Evolutionary conservation across 257 asterid species (phyloP), one percentile per base, ranked within the genome.

Genomic region (Plantago ovata): DNA sequence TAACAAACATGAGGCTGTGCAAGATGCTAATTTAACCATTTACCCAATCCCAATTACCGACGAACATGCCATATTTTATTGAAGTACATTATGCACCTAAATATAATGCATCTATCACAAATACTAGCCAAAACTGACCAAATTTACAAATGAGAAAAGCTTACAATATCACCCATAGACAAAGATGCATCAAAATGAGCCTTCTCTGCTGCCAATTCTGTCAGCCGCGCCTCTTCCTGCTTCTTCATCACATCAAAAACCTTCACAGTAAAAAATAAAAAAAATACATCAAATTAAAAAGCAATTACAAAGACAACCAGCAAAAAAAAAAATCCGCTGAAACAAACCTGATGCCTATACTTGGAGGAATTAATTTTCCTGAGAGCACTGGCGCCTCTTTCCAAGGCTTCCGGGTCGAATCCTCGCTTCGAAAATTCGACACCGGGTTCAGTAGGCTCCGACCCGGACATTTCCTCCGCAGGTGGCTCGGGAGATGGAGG

Each of bases 241-340:
- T 80, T 75, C 64, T 96, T 83, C 98, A 88, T 92, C 43, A 92
- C 67, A 23, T 85, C 92, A 51, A 85, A 92, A 46, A 81, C 90
- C 98, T 91, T 67, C 57, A 64, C 22, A 59, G 19, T 7, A 28
- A 33, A 1, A 28, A 28, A 15, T 40, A 40, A 13, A 18, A 41
- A 39, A 1, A 14, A 21, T 20, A 1, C 19, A 32, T 10, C 42
- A 40, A 48, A 8, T 9, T 38, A 8, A 36, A 64, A n/a, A 53
- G 10, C 21, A n/a, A 9, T 8, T 10, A 36, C 33, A n/a, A 40
- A 58, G 39, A 6, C 3, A 28, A 28, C 33, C 3, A 28, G 7
- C 4, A 28, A 1, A 0, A 4, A 28, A 28, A 28, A 28, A 3
- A 8, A 28, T 28, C 4, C 0, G 36, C 4, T 28, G 36, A 54